Percentiles rank a stretch among this genome's conserved stretches.
Evolutionary conservation across 78 protist species (phyloP).

Genomic region (Dictyostelium purpureum): DNA sequence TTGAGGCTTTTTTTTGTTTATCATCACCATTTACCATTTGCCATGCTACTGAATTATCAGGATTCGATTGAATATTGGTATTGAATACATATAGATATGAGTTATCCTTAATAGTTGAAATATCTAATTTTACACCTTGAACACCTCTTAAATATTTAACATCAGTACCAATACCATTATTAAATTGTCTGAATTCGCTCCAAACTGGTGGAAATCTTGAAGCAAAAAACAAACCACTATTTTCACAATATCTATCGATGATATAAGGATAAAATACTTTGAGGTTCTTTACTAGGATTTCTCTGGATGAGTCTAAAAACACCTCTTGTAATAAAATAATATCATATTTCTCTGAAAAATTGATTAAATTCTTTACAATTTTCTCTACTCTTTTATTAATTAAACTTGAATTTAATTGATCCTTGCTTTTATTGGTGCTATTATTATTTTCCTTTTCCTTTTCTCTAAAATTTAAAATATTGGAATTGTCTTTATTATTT

Average conservation of each 20-base stretch:
- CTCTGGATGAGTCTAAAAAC: constrained; percentile 26
- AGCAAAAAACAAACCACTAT: constrained; percentile 61
- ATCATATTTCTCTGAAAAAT: constrained; percentile 56
- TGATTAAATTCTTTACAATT: constrained; percentile 31
- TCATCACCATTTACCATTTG: constrained; percentile 76
- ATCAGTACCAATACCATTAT: constrained; percentile 61
- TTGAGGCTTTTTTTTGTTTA: constrained; percentile 62
- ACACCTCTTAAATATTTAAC: constrained; percentile 56
- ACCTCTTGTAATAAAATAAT: constrained; percentile 50
- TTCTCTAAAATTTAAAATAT: neutral
- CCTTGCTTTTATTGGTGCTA: neutral
- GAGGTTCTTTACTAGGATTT: neutral
- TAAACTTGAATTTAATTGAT: neutral
- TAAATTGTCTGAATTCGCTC: constrained; percentile 58
- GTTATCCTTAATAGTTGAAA: constrained; percentile 28
- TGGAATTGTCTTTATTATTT: neutral
- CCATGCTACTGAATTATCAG: constrained; percentile 59
- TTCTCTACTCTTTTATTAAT: constrained; percentile 13
- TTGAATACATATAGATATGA: constrained; percentile 58
- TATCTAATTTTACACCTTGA: constrained; percentile 67
- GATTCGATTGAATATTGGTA: constrained; percentile 63
- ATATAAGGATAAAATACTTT: constrained; percentile 28
- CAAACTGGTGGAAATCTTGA: constrained; percentile 59
- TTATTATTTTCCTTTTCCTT: neutral
- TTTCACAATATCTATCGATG: constrained; percentile 35